Evolutionary conservation across 495 filamentous ascomycete genomes (phyloP), one percentile per base, ranked within the genome.

Genomic region (Aspergillus bridgeri): DNA sequence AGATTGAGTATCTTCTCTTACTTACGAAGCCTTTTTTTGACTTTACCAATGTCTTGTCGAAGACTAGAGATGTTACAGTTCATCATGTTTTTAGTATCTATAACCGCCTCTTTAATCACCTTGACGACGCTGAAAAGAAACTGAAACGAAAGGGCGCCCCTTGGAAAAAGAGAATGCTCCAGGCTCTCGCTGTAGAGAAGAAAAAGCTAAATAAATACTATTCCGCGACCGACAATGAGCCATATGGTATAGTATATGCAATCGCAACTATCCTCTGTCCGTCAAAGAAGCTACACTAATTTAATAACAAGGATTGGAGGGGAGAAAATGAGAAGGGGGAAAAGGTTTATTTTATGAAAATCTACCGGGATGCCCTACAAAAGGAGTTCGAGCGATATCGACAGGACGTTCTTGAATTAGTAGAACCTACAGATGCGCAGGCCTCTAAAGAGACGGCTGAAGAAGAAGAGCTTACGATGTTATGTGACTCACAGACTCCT

Each of bases 211-310:
- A 3, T 1, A 3, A 51, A 11, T 69, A 69, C 46, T 69, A 69
- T 42, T 44, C 5, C 1, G 18, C 29, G 17, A 64, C 52, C 25
- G 54, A 65, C 48, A 20, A 48, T n/a, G 38, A 60, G 0, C 11
- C 20, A 42, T 11, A 51, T 60, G 48, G 45, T 19, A 21, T 60
- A 49, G 51, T 65, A 44, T 66, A 63, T 48, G 51, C 46, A 27
- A 63, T 69, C 61, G 38, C 29, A 3, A 69, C 51, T 21, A 66
- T 69, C 2, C 27, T 69, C 17, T 50, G 42, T 6, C 59, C 48
- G 3, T 11, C 48, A 18, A 46, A 64, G 43, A 69, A 69, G 51
- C 33, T 69, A 4, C 7, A 66, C 5, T 68, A 64, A 50, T 68
- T 68, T 51, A 47, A 11, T 44, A 60, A 5, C 24, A 52, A 51